phyloP scores from a whole-genome alignment of 371 early-diverging fungal species.

The Umbelopsis sp. region DNA sequence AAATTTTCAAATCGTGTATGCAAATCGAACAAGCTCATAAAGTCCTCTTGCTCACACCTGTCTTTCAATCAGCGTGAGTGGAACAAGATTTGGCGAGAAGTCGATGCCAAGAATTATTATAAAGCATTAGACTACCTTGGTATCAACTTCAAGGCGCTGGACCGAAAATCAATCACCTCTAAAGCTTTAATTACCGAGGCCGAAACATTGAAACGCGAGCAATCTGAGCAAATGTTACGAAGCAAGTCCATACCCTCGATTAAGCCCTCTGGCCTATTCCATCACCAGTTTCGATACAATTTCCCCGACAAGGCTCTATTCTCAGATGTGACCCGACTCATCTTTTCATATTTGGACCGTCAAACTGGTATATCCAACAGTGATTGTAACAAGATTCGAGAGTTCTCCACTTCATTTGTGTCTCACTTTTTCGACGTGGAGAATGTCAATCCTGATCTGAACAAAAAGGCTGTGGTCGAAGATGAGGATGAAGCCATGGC shows the following conservation, averaged over 20 bases:
- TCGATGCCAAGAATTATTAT: constrained; percentile 92
- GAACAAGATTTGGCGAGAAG: constrained; percentile 97
- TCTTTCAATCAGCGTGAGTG: constrained; percentile 65
- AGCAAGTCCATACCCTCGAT: constrained; percentile 18
- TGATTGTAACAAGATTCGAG: constrained; percentile 71
- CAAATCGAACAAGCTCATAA: constrained; percentile 80
- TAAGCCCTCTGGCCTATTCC: constrained; percentile 16
- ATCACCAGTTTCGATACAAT: constrained; percentile 66
- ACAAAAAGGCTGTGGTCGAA: constrained; percentile 47
- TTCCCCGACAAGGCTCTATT: constrained; percentile 67
- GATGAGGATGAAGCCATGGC: constrained; percentile 40
- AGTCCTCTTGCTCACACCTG: constrained; percentile 79
- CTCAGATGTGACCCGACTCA: constrained; percentile 62
- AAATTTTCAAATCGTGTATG: constrained; percentile 81
- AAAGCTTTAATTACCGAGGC: constrained; percentile 84
- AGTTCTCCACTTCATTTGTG: constrained; percentile 77
- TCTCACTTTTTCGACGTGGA: constrained; percentile 71
- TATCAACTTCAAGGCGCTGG: constrained; percentile 82
- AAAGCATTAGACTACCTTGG: constrained; percentile 97
- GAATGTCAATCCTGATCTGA: constrained; percentile 28
- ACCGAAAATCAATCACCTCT: constrained; percentile 77
- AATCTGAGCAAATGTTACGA: constrained; percentile 27
- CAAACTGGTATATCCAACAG: constrained; percentile 54
- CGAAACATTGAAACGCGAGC: constrained; percentile 72
- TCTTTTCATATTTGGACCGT: constrained; percentile 56